A percentile compares a stretch with the other conserved stretches of the same genome.
Conservation (phyloP, 495 filamentous ascomycete genomes). For the Thermothielavioides terrestris region DNA sequence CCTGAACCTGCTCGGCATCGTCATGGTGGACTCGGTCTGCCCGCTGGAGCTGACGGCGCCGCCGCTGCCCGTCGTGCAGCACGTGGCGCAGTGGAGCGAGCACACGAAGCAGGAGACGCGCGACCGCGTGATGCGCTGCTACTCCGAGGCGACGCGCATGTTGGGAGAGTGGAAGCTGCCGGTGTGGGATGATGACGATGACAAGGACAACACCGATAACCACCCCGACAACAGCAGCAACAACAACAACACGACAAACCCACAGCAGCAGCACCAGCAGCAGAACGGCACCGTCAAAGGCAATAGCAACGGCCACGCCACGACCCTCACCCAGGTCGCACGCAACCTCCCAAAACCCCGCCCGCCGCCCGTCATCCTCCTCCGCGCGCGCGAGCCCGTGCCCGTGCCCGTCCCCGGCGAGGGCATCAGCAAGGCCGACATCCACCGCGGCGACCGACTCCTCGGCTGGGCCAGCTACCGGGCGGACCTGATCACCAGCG, state of each 20-base stretch:
- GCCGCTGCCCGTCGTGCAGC: constrained; percentile 11
- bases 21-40: constrained; percentile 39
- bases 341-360: too few relatives aligned
- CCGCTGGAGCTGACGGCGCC: constrained; percentile 8
- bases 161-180: constrained; percentile 29
- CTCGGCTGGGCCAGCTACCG: constrained; percentile 37
- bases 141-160: constrained; percentile 32
- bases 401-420: constrained; percentile 20
- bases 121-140: constrained; percentile 26
- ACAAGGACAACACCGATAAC: background rate
- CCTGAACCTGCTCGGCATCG: constrained; percentile 30
- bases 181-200: constrained; percentile 18
- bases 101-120: constrained; percentile 31
- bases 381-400: constrained; percentile 30
- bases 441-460: constrained; percentile 18
- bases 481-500: constrained; percentile 24
- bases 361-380: constrained; percentile 30
- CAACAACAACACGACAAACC: background rate
- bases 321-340: too few relatives aligned
- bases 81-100: constrained; percentile 20
- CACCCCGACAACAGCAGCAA: background rate
- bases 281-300: too few relatives aligned
- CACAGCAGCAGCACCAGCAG: too few relatives aligned
- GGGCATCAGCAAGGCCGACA: constrained; percentile 27
- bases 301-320: too few relatives aligned